Percentiles rank a stretch among this genome's conserved stretches.
Evolutionary conservation across 2,329 filamentous ascomycete genomes (phyloP).

Genomic region (Alternaria gaisen): DNA sequence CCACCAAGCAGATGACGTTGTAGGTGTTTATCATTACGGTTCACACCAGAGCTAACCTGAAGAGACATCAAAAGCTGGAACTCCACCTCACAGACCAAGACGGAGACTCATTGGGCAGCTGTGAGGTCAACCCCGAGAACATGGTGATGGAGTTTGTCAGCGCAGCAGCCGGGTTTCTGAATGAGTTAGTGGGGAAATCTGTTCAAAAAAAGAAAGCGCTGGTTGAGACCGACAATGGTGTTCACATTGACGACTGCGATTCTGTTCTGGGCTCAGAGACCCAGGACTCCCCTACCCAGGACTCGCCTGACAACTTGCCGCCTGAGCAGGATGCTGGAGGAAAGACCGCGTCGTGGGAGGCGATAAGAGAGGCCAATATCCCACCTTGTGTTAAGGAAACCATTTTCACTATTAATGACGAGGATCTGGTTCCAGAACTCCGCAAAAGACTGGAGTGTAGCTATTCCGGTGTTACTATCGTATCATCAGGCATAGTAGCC

Average conservation of each 20-base stretch:
- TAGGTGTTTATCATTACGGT: background rate
- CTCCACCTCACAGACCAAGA: background rate
- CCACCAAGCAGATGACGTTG: background rate
- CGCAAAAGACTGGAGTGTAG: conserved; percentile 4
- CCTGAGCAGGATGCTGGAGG: background rate
- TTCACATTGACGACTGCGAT: conserved; percentile 1
- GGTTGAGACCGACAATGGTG: background rate
- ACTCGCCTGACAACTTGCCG: background rate
- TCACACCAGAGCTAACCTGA: background rate
- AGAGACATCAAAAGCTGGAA: conserved; percentile 1
- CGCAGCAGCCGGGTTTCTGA: background rate
- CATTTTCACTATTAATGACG: conserved; percentile 10
- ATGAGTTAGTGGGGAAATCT: background rate
- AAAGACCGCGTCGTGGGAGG: conserved; percentile 1
- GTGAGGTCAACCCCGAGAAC: background rate
- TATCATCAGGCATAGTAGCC: background rate
- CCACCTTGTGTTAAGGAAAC: conserved; percentile 9
- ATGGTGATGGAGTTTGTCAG: background rate
- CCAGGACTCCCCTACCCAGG: background rate
- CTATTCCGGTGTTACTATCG: conserved; percentile 12
- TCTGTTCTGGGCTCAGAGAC: background rate
- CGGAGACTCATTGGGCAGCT: conserved; percentile 3
- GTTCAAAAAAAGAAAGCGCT: background rate
- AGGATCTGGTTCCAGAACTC: conserved; percentile 3
- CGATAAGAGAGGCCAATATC: conserved; percentile 1